Evolutionary conservation across 345 rosid genomes (phyloP).

Genomic region (Erucastrum elatum): DNA sequence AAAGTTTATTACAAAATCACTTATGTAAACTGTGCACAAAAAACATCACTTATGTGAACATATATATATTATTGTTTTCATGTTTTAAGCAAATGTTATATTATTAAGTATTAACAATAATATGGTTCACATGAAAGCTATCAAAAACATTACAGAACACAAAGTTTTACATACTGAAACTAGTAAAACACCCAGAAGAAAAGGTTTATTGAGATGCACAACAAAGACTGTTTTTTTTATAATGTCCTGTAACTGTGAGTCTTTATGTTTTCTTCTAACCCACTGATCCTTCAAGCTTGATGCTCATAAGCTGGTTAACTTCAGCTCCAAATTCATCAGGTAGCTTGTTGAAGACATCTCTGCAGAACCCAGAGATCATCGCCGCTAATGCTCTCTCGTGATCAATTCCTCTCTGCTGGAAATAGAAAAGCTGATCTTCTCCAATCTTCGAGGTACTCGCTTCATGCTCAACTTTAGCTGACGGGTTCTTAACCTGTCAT

Average conservation of each 20-base stretch:
- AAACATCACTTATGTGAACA: no score
- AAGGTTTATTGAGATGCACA: slow-evolving; percentile 7
- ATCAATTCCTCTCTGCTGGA: slow-evolving; percentile 91
- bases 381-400: slow-evolving; percentile 98
- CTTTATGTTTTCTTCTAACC: slow-evolving; percentile 41
- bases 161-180: slow-evolving; percentile 19
- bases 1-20: not conserved
- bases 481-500: slow-evolving; percentile 77
- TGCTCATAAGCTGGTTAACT: slow-evolving; percentile 88
- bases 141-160: slow-evolving; percentile 3
- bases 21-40: not conserved
- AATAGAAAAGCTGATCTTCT: slow-evolving; percentile 94
- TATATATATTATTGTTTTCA: slow-evolving; percentile 7
- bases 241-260: not conserved
- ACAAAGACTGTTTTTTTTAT: not conserved
- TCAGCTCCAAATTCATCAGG: slow-evolving; percentile 93
- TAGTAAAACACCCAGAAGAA: not conserved
- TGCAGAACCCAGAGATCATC: slow-evolving; percentile 91
- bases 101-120: slow-evolving; percentile 3
- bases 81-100: not conserved
- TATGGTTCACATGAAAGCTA: slow-evolving; percentile 22
- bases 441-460: slow-evolving; percentile 95
- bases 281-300: slow-evolving; percentile 94
- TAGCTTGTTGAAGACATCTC: slow-evolving; percentile 83
- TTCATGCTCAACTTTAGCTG: slow-evolving; percentile 85